phyloP scores from a whole-genome alignment of 2,329 filamentous ascomycete species.

The Hypocrella siamensis region DNA sequence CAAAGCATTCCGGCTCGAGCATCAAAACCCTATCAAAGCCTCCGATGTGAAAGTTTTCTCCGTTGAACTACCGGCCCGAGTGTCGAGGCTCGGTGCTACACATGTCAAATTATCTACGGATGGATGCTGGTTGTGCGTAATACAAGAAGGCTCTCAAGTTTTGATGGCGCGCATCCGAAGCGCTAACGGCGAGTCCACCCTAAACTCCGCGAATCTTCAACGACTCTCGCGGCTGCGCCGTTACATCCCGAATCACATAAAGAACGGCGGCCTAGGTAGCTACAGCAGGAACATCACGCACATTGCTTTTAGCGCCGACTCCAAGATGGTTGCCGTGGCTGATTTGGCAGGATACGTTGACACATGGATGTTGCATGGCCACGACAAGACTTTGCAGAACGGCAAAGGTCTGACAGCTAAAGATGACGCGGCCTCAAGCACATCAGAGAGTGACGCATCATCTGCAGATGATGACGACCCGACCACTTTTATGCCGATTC shows the following conservation, averaged over 20 bases:
- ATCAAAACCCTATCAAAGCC: conserved; percentile 29
- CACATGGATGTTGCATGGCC: conserved; percentile 57
- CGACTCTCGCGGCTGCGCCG: conserved; percentile 38
- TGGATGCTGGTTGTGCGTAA: conserved; percentile 50
- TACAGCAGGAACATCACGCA: conserved; percentile 68
- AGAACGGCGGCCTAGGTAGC: conserved; percentile 50
- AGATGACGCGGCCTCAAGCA: conserved; percentile 13
- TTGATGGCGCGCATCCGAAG: conserved; percentile 22
- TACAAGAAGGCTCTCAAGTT: conserved; percentile 46
- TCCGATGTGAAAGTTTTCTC: conserved; percentile 57
- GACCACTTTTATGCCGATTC: conserved; percentile 26
- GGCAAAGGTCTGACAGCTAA: conserved; percentile 16
- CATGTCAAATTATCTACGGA: conserved; percentile 55
- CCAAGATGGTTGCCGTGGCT: conserved; percentile 59
- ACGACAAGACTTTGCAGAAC: conserved; percentile 13
- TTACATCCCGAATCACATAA: conserved; percentile 35
- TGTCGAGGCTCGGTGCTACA: conserved; percentile 50
- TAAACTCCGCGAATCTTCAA: conserved; percentile 20
- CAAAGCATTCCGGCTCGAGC: conserved; percentile 59
- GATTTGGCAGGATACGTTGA: conserved; percentile 80
- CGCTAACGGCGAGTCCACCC: conserved; percentile 5
- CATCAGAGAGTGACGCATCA: conserved; percentile 23
- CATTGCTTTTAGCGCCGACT: conserved; percentile 64
- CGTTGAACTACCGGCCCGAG: conserved; percentile 42
- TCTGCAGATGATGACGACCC: conserved; percentile 22